Percentiles rank a stretch among this genome's conserved stretches.
phyloP scores from a whole-genome alignment of 371 early-diverging fungal species.

The Actinomortierella ambigua region DNA sequence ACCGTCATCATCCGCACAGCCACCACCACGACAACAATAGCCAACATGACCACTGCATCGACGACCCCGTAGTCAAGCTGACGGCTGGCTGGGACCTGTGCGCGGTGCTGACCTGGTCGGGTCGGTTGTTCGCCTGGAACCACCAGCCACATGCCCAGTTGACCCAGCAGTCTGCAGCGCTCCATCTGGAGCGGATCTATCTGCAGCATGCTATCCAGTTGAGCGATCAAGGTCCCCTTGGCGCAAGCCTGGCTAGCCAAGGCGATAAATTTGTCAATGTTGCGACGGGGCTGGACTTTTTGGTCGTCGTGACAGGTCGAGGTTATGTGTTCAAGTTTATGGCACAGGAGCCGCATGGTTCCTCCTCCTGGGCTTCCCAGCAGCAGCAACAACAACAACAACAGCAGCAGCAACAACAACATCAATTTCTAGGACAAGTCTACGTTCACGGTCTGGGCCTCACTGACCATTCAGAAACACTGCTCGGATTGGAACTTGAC shows the following conservation, averaged over 20 bases:
- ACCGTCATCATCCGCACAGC: not conserved
- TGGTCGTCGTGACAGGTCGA: conserved; percentile 21
- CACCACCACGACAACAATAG: not conserved
- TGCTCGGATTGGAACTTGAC: not conserved
- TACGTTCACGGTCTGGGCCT: not conserved
- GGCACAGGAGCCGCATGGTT: conserved; percentile 18
- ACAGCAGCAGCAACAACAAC: not conserved
- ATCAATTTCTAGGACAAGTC: too few species aligned
- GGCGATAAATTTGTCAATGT: conserved; percentile 31
- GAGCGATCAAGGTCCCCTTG: too few species aligned
- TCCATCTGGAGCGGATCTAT: too few species aligned
- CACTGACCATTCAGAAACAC: not conserved
- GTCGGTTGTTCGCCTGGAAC: conserved; percentile 26
- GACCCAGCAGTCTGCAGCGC: too few species aligned
- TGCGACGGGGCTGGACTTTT: conserved; percentile 31
- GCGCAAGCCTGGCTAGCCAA: too few species aligned
- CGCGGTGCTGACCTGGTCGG: conserved; percentile 32
- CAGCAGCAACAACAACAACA: conserved; percentile 5
- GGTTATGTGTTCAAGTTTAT: conserved; percentile 31
- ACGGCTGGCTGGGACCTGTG: conserved; percentile 40
- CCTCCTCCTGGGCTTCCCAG: not conserved
- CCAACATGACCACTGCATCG: not conserved
- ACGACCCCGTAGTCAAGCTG: conserved; percentile 22
- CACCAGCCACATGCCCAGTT: too few species aligned
- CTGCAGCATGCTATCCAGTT: too few species aligned